Evolutionary conservation across 768 basidiomycete genomes (phyloP), one percentile per base, ranked within the genome.

Genomic region (Termitomyces sp.): DNA sequence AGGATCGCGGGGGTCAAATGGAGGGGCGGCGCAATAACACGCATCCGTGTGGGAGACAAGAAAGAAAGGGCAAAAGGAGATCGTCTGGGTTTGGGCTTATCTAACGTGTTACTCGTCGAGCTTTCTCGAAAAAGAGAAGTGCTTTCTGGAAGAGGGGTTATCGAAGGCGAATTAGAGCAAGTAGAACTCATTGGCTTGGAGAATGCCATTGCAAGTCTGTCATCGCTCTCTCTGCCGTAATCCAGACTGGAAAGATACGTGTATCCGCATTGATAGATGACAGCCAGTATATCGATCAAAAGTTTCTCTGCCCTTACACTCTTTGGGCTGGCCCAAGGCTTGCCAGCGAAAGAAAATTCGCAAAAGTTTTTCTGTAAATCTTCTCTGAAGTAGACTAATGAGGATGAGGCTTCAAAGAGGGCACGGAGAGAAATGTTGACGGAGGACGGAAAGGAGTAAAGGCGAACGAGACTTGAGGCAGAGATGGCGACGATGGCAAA

Each of bases 1-100:
- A 91, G 76, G 57, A 91, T 89, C 55, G 89, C 89, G 11, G 89
- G 89, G 7, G 90, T 91, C 36, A 84, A 79, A 62, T 85, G 81
- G 33, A 91, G 78, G 16, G 89, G 89, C n/a, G 90, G 89, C 31
- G 81, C 78, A 56, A 91, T 84, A 54, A 91, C 90, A 54, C 88
- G 85, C 74, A 91, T 78, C 54, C 81, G 63, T 3, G 84, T 89
- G 34, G 80, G 76, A 36, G 87, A 89, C 16, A 83, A 64, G 67
- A 91, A 91, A 16, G 89, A 91, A 39, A 91, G 74, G 2, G 87
- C 89, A 69, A 91, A 91, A 5, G 86, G 84, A 39, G 74, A 69
- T 59, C 76, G 74, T 63, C 69, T 77, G 37, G 63, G 63, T 30
- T 63, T 69, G 30, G 68, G 66, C 46, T 70, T 76, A 4, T 81